Percentiles rank a stretch among this genome's conserved stretches.
phyloP scores from a whole-genome alignment of 169 alveolate species.

The Amoebophrya sp. region DNA sequence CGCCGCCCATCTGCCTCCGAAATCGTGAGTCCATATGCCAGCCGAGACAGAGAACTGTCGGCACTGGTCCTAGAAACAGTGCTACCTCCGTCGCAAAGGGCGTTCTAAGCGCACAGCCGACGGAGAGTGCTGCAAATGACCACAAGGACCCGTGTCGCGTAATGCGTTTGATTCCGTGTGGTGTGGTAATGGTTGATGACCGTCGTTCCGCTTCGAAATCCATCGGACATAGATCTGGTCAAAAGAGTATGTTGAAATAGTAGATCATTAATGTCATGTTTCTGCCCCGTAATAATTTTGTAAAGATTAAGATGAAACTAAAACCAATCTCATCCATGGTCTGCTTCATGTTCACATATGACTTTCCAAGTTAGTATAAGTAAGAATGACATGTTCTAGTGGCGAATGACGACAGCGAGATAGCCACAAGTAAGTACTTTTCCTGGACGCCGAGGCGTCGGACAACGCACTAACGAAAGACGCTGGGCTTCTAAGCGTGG shows the following conservation, averaged over 20 bases:
- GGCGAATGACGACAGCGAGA: too few species aligned
- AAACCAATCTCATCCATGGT: too few species aligned
- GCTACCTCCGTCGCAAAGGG: neutral
- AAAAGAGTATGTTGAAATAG: too few species aligned
- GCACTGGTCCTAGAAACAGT: neutral
- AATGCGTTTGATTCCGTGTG: neutral
- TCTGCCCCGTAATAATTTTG: too few species aligned
- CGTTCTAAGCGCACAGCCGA: neutral
- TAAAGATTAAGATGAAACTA: too few species aligned
- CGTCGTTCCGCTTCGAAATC: neutral
- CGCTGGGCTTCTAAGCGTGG: neutral
- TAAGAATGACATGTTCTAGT: neutral
- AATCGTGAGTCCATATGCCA: neutral
- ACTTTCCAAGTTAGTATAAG: neutral
- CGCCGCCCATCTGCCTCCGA: slow-evolving; percentile 10
- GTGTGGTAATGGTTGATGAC: neutral
- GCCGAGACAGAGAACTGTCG: neutral
- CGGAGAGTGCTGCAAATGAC: neutral
- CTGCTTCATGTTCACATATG: neutral
- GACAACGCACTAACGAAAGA: neutral
- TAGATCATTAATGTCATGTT: too few species aligned
- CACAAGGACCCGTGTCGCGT: neutral
- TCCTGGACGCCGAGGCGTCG: neutral
- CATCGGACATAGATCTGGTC: neutral
- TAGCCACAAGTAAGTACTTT: too few species aligned